A percentile compares a stretch with the other conserved stretches of the same genome.
Evolutionary conservation across 1,284 basidiomycete genomes (phyloP).

Genomic region (Nidula niveotomentosa): DNA sequence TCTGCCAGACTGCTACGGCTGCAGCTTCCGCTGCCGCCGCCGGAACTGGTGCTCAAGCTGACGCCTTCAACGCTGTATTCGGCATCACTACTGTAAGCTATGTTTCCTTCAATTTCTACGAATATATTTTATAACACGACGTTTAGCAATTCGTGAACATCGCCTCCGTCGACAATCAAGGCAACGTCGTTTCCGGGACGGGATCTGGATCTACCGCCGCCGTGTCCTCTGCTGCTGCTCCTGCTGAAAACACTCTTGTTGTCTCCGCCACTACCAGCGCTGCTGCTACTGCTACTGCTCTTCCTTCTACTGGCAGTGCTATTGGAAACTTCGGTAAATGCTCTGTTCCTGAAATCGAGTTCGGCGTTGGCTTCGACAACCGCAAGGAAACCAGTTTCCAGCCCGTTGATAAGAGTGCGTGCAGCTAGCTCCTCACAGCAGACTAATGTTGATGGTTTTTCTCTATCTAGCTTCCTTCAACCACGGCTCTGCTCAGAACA

Average conservation of each 20-base stretch:
- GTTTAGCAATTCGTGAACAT: slow-evolving; percentile 28
- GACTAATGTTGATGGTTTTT: slow-evolving; percentile 2
- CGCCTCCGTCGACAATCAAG: slow-evolving; percentile 31
- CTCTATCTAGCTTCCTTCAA: slow-evolving; percentile 38
- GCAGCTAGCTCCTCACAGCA: background rate
- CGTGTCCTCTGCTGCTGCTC: slow-evolving; percentile 9
- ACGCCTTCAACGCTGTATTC: slow-evolving; percentile 51
- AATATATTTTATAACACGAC: background rate
- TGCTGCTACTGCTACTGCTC: slow-evolving; percentile 9
- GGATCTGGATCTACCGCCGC: slow-evolving; percentile 8
- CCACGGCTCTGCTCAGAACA: slow-evolving; percentile 53
- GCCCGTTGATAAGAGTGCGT: slow-evolving; percentile 41
- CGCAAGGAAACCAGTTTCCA: slow-evolving; percentile 55
- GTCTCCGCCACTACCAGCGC: slow-evolving; percentile 5
- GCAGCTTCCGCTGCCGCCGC: slow-evolving; percentile 34
- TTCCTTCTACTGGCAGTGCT: slow-evolving; percentile 12
- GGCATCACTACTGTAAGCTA: slow-evolving; percentile 34
- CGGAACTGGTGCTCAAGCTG: slow-evolving; percentile 47
- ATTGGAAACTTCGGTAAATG: slow-evolving; percentile 48
- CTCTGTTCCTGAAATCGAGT: slow-evolving; percentile 49
- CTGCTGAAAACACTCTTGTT: background rate
- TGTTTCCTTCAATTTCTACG: background rate
- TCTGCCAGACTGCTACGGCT: slow-evolving; percentile 35
- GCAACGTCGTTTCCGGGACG: slow-evolving; percentile 27
- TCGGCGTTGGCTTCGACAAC: slow-evolving; percentile 48